phyloP scores from a whole-genome alignment of 495 filamentous ascomycete genomes.

The Astrocystis sublimbata region DNA sequence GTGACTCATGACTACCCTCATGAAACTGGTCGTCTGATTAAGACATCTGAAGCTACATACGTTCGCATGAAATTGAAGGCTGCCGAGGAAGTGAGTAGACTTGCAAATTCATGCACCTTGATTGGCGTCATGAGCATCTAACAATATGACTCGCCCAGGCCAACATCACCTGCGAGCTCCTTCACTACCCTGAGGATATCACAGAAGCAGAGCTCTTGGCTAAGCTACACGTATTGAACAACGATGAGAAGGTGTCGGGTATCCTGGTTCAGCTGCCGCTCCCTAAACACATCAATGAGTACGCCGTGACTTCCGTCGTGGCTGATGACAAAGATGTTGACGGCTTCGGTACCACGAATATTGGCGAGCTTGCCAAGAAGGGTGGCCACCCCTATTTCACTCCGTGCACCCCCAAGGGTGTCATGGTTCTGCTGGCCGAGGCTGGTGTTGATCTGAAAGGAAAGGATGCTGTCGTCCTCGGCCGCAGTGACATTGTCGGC shows the following conservation, averaged over 20 bases:
- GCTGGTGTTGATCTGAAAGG: conserved; percentile 79
- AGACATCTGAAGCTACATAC: conserved; percentile 73
- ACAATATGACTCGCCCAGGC: conserved; percentile 55
- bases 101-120: conserved; percentile 5
- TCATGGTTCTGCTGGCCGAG: conserved; percentile 88
- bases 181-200: conserved; percentile 78
- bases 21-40: conserved; percentile 29
- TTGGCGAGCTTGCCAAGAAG: conserved; percentile 93
- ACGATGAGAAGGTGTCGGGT: conserved; percentile 83
- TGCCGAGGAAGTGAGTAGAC: conserved; percentile 73
- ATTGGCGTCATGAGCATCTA: conserved; percentile 18
- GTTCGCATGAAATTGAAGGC: conserved; percentile 99
- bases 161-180: conserved; percentile 81
- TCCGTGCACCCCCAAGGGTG: conserved; percentile 94
- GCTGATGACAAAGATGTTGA: conserved; percentile 96
- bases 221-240: conserved; percentile 77
- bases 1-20: conserved; percentile 32
- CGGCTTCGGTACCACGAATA: conserved; percentile 90
- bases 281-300: conserved; percentile 85
- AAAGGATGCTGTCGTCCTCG: conserved; percentile 93
- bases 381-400: conserved; percentile 84
- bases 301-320: conserved; percentile 84
- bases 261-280: conserved; percentile 93
- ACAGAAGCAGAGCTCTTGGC: conserved; percentile 85
- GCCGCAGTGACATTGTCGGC: conserved; percentile 94